Evolutionary conservation across 2,329 filamentous ascomycete species (phyloP).

Genomic region (Diaporthe citriasiana): DNA sequence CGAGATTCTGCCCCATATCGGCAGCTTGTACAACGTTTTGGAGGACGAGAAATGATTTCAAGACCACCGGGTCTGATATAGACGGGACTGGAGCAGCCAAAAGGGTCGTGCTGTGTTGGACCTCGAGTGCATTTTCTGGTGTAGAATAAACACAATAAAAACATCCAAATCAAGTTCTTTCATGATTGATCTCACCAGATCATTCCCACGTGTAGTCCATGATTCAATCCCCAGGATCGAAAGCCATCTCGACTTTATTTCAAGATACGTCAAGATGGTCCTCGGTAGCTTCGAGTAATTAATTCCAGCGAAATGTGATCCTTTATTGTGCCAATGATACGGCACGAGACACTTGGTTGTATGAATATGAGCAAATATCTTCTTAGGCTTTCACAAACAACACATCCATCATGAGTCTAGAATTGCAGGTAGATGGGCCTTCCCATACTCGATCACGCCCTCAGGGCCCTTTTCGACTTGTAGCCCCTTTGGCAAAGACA

Average conservation of each 20-base stretch:
- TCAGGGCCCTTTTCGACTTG: constrained; percentile 66
- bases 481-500: constrained; percentile 65
- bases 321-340: too few species aligned
- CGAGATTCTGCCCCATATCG: constrained; percentile 59
- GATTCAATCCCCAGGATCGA: too few species aligned
- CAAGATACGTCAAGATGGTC: not conserved
- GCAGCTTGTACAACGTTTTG: constrained; percentile 57
- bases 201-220: not conserved
- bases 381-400: not conserved
- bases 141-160: not conserved
- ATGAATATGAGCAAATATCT: not conserved
- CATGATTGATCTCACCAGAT: not conserved
- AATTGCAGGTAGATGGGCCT: constrained; percentile 55
- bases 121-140: not conserved
- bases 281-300: too few species aligned
- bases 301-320: too few species aligned
- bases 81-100: not conserved
- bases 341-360: not conserved
- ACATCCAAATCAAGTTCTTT: not conserved
- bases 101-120: not conserved
- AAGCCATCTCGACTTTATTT: too few species aligned
- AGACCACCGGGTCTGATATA: not conserved
- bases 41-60: constrained; percentile 52
- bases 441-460: constrained; percentile 64
- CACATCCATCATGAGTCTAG: constrained; percentile 33